phyloP scores from a whole-genome alignment of 768 basidiomycete species.

The Termitomyces sp. region DNA sequence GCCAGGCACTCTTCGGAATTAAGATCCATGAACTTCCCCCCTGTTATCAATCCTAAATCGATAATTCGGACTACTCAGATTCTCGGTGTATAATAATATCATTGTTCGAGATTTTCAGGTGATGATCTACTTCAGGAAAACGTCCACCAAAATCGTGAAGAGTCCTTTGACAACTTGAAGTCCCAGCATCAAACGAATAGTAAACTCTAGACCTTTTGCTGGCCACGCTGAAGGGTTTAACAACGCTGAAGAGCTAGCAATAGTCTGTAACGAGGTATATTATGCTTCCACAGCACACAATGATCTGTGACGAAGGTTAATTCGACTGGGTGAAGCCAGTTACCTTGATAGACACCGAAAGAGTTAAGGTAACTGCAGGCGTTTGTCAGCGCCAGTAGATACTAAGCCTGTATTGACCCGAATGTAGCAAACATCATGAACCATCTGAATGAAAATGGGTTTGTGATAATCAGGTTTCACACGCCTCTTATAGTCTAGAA shows the following conservation, averaged over 20 bases:
- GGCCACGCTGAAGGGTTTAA: constrained; percentile 3
- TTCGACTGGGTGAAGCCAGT: background rate
- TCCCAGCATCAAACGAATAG: background rate
- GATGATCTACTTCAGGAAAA: no score
- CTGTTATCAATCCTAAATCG: no score
- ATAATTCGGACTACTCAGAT: no score
- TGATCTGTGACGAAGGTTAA: no score
- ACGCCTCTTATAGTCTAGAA: background rate
- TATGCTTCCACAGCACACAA: constrained; percentile 3
- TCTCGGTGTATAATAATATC: no score
- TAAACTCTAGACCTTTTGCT: constrained; percentile 1
- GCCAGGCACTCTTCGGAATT: no score
- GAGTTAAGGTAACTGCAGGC: constrained; percentile 8
- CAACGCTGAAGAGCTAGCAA: constrained; percentile 1
- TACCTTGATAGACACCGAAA: constrained; percentile 14
- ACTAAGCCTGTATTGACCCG: background rate
- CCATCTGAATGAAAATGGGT: constrained; percentile 5
- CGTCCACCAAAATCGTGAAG: background rate
- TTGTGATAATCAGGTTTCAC: background rate
- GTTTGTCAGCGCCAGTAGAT: background rate
- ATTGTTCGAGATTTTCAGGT: no score
- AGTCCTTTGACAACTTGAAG: background rate
- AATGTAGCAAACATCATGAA: constrained; percentile 13
- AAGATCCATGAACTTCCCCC: no score
- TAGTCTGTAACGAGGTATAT: constrained; percentile 1